Evolutionary conservation across 306 rosid species (phyloP), one percentile per base, ranked within the genome.

Genomic region (Quercus parvula): DNA sequence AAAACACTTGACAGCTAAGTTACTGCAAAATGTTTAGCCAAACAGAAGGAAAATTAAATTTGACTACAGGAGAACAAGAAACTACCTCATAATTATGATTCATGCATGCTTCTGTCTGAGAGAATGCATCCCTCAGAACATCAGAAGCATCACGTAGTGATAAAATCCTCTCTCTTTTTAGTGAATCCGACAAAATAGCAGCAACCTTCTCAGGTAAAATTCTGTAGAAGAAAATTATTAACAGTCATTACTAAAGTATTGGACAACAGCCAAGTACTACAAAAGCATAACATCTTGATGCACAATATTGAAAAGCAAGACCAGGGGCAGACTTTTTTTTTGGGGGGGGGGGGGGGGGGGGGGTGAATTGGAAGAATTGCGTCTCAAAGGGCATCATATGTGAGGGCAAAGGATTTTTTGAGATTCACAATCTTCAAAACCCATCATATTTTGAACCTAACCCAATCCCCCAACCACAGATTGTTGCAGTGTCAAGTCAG

Each of bases 51-150:
- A 27, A 68, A 68, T 33, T 19, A 46, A 25, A 68, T 35, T 68
- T 33, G 24, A 19, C 51, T 3, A 14, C 28, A 35, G 38, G 18
- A 57, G 38, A 25, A 33, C 35, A 71, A 71, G 51, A 56, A 61
- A 75, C 38, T 38, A 96, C 99, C 99, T 96, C 99, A 38, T 93
- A 96, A 72, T 70, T 80, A 88, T 93, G 90, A 88, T 89, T 84
- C 91, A 91, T 73, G 85, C 83, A 63, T 79, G 87, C 85, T 83
- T 96, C 99, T 72, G 99, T 87, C 88, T 87, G 92, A 84, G 84
- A 89, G 92, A 93, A 90, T 70, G 97, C 96, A 82, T 87, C 98
- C 83, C 90, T 88, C 72, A 96, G 94, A 86, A 96, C 86, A 86
- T 91, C 93, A 6, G 99, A 93, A 86, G 99, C 98, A 86, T 96